Conservation (phyloP, 345 rosid species). For the Passiflora organensis region DNA sequence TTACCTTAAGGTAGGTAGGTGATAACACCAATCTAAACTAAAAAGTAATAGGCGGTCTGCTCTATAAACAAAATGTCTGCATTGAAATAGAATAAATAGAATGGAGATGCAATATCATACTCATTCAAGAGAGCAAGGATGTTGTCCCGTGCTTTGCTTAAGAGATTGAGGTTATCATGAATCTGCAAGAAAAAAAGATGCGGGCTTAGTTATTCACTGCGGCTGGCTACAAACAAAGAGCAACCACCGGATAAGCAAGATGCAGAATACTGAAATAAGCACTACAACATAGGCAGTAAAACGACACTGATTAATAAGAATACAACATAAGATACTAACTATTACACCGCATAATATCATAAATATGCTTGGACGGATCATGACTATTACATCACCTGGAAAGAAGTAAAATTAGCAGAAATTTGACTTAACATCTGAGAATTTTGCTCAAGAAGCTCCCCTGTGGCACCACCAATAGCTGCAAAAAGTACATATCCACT, state of each 20-base stretch:
- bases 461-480: slow-evolving; percentile 71
- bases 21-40: not conserved
- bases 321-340: not conserved
- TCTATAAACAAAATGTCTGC: not conserved
- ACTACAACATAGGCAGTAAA: not conserved
- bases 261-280: not conserved
- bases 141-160: slow-evolving; percentile 63
- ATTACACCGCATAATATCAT: not conserved
- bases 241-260: not conserved
- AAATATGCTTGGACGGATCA: not conserved
- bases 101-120: slow-evolving; percentile 32
- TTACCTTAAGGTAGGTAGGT: not conserved
- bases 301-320: not conserved
- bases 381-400: slow-evolving; percentile 44
- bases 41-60: not conserved
- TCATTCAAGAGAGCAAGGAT: slow-evolving; percentile 63
- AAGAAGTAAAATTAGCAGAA: slow-evolving; percentile 57
- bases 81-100: slow-evolving; percentile 1
- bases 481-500: slow-evolving; percentile 19
- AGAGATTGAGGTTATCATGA: slow-evolving; percentile 55
- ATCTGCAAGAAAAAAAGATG: slow-evolving; percentile 39
- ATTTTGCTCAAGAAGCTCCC: slow-evolving; percentile 75
- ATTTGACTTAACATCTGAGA: slow-evolving; percentile 68
- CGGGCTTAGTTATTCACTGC: no score
- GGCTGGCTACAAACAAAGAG: not conserved